Base-by-base conservation (phyloP, 768 basidiomycete genomes). In the Grammothele lineata region DNA sequence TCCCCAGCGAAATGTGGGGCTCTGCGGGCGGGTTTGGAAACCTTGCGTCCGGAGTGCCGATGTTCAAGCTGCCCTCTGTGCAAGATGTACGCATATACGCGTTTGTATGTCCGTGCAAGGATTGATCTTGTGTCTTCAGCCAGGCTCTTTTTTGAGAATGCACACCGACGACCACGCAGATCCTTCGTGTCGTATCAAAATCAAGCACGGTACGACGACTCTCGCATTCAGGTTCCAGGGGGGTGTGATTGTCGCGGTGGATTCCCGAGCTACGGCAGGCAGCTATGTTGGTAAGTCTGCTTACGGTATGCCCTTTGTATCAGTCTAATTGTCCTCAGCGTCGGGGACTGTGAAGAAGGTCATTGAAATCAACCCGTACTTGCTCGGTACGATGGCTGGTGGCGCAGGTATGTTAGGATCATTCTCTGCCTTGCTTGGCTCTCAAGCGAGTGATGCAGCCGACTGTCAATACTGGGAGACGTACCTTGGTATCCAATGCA, bases 361-460 rank as follows among this genome's bases (percentile, higher is more conserved):
- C 54, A 98, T 99, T 58, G 96, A 99, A 72, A 99, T 99, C 69
- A 98, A 98, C 71, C 92, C 92, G 34, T 98, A 93, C 72, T 70
- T 99, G 40, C 78, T 99, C n/a, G 96, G 96, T 51, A 99, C 96
- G 1, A 98, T 99, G 95, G 96, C 96, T 53, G 96, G 96, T 68
- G 95, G 95, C 67, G 96, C 96, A 58, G 95, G 93, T 84, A 62
- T 55, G 77, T 74, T n/a, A n/a, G n/a, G n/a, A n/a, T n/a, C n/a
- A n/a, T n/a, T n/a, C n/a, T n/a, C n/a, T n/a, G n/a, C n/a, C n/a
- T n/a, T n/a, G n/a, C n/a, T n/a, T n/a, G n/a, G n/a, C n/a, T n/a
- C n/a, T n/a, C n/a, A n/a, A 14, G 27, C 7, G 27, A 30, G 27
- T 30, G 7, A 30, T 14, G 8, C 53, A 90, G 92, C 92, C 45